A percentile compares a stretch with the other conserved stretches of the same genome.
Conservation (phyloP, 2,329 filamentous ascomycete genomes). For the Ophiostoma sp. region DNA sequence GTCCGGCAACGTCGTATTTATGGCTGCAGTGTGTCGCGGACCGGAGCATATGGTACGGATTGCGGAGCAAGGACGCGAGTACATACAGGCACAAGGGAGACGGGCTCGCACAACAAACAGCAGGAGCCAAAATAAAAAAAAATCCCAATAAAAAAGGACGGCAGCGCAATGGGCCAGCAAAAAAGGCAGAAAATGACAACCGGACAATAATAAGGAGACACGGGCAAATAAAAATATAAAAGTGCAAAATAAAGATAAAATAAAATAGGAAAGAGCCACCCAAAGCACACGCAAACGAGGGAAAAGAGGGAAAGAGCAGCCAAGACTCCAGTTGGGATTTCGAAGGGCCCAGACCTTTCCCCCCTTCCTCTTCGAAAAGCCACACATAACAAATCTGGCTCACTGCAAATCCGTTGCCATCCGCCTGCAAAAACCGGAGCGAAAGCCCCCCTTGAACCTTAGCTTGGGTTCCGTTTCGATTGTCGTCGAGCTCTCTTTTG, state of each 20-base stretch:
- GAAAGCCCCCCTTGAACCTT: not conserved
- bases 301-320: not conserved
- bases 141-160: not conserved
- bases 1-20: not conserved
- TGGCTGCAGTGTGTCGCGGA: constrained; percentile 7
- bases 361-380: not conserved
- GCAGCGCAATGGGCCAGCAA: not conserved
- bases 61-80: constrained; percentile 7
- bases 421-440: not conserved
- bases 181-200: not conserved
- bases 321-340: not conserved
- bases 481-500: not conserved
- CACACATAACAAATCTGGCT: not conserved
- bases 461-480: not conserved
- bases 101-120: not conserved
- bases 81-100: too few species aligned
- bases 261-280: not conserved
- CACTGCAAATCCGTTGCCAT: not conserved
- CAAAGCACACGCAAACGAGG: not conserved
- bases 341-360: constrained; percentile 8
- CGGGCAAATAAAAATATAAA: not conserved
- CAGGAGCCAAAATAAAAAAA: not conserved
- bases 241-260: not conserved
- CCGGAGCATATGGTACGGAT: constrained; percentile 7
- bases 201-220: not conserved